These are phyloP conservation scores for Mycosphaerella arachidis DNA, from an alignment of 2,329 filamentous ascomycete species.

Conservation along the genomic window DNA sequence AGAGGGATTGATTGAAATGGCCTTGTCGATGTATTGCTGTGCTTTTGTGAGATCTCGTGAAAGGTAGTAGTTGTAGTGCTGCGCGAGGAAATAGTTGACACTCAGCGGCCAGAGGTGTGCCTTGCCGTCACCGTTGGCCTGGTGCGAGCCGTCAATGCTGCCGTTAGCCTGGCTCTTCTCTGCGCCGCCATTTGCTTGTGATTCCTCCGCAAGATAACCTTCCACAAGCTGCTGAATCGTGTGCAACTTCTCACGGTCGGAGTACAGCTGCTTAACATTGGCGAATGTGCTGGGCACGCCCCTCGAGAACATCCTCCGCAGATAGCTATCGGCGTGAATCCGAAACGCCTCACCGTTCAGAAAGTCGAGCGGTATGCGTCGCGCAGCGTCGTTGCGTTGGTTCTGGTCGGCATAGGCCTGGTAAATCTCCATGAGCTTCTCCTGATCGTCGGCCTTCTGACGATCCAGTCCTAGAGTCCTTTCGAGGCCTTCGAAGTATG, in stretches of 20 bases:
- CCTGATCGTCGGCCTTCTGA: constrained; percentile 59
- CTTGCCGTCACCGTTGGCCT: constrained; percentile 26
- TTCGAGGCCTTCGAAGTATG: constrained; percentile 77
- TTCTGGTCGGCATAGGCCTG: constrained; percentile 76
- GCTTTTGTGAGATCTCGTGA: constrained; percentile 82
- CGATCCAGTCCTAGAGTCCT: constrained; percentile 61
- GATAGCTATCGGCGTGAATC: constrained; percentile 70
- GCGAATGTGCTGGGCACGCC: constrained; percentile 95
- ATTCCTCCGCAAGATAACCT: constrained; percentile 58
- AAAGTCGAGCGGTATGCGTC: constrained; percentile 85
- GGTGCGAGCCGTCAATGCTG: constrained; percentile 38
- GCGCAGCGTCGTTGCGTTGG: constrained; percentile 77
- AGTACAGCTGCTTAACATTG: constrained; percentile 91
- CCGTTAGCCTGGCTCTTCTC: constrained; percentile 26
- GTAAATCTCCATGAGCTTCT: constrained; percentile 72
- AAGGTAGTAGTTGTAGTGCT: constrained; percentile 91
- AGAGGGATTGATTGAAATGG: constrained; percentile 71
- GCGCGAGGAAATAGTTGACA: constrained; percentile 86
- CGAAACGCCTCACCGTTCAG: constrained; percentile 77
- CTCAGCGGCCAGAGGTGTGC: constrained; percentile 64
- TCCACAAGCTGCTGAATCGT: constrained; percentile 70
- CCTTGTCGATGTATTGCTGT: constrained; percentile 74
- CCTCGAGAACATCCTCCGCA: constrained; percentile 81
- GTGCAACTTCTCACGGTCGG: constrained; percentile 70
- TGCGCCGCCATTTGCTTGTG: constrained; percentile 26